Evolutionary conservation across 805 yeast species (phyloP).

Genomic region (Trichomonascus vanleenenianus): DNA sequence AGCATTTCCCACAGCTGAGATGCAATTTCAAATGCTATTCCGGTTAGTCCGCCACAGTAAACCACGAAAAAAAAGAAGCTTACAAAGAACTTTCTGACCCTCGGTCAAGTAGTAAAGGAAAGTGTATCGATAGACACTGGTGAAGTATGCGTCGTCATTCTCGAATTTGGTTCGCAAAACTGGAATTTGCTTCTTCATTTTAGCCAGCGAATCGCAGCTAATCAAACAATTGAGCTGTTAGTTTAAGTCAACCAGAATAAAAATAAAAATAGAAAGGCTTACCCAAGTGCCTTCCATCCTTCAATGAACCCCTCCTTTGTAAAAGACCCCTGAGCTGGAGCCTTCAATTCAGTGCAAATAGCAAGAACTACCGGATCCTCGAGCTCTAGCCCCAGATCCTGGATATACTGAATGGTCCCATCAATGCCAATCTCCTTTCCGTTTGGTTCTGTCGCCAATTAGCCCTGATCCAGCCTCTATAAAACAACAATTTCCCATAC

Average conservation of each 20-base stretch:
- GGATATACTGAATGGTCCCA: slow-evolving; percentile 64
- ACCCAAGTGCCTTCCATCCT: slow-evolving; percentile 45
- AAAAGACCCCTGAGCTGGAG: slow-evolving; percentile 63
- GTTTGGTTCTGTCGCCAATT: slow-evolving; percentile 13
- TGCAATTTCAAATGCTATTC: slow-evolving; percentile 46
- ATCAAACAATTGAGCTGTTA: no score
- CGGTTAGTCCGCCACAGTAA: no score
- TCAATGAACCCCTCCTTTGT: slow-evolving; percentile 39
- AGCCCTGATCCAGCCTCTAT: no score
- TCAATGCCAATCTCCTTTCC: slow-evolving; percentile 55
- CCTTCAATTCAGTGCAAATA: slow-evolving; percentile 58
- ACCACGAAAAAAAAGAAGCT: slow-evolving; percentile 8
- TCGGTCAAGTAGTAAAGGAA: slow-evolving; percentile 58
- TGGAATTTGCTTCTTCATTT: slow-evolving; percentile 40
- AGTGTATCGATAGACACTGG: slow-evolving; percentile 59
- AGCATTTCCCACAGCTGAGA: slow-evolving; percentile 71
- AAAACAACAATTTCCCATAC: no score
- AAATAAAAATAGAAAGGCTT: no score
- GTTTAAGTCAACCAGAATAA: not conserved
- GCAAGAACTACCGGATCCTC: slow-evolving; percentile 70
- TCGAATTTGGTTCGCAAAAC: slow-evolving; percentile 30
- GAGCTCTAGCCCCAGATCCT: slow-evolving; percentile 59
- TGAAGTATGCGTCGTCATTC: slow-evolving; percentile 34
- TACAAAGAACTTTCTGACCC: slow-evolving; percentile 45
- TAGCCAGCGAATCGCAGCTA: slow-evolving; percentile 24